Base-by-base conservation (phyloP, 352 stramenopile genomes). In the Discostella stelligera region DNA sequence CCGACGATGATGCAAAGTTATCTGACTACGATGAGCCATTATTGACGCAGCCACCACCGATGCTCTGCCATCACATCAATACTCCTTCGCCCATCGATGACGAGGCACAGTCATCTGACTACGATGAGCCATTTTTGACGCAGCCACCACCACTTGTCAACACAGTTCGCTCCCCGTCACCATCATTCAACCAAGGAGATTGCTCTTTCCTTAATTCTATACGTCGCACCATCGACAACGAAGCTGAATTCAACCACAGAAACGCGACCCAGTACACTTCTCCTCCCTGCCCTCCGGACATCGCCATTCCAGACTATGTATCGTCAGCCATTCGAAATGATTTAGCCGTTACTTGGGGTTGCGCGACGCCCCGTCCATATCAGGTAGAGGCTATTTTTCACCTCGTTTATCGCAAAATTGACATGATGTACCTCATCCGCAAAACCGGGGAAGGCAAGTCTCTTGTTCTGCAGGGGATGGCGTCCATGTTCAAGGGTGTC, bases 401-500 rank as follows among this genome's bases (percentile, higher is more conserved):
- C 10, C 18, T 69, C 20, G 61, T 25, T 0, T 60, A 41, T 14
- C 1, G 16, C 25, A 58, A 59, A 44, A 2, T 53, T 2, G 25
- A 46, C 16, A 55, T 69, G 44, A 46, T 59, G 25, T 69, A 55
- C 41, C 39, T 69, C 14, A 59, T 69, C 56, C 61, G 61, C 10
- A 69, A 69, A 23, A 69, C 61, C 1, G 61, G 61, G 11, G 44
- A 69, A 46, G 61, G 61, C 3, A 69, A 69, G 21, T 69, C 61
- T 2, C 25, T 69, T 16, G 48, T 69, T 6, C 18, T 69, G 20
- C 14, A 59, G 23, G 61, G 41, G 46, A 59, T 20, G 21, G 61
- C 61, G 0, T 49, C 48, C 2, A 50, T 69, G 11, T 32, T 69
- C n/a, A 49, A 52, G n/a, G 44, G 48, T 44, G 61, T 59, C 20